phyloP scores from a whole-genome alignment of 106 monocot species.

The Dendrobium catenatum region DNA sequence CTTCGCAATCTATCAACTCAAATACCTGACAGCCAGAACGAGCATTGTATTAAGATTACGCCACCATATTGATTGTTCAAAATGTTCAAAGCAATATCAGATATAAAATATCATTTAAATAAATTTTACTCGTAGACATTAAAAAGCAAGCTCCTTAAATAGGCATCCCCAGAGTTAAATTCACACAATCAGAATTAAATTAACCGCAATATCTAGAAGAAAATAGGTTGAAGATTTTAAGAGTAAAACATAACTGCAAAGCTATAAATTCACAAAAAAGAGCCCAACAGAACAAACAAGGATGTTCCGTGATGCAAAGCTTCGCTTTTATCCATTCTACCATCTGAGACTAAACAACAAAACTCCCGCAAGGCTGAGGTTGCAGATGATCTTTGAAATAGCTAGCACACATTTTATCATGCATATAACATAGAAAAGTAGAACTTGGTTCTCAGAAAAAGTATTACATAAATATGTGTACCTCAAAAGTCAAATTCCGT shows the following conservation, averaged over 20 bases:
- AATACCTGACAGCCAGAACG: too few species aligned
- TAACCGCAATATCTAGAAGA: neutral
- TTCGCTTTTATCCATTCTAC: neutral
- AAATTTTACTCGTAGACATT: neutral
- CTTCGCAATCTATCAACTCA: too few species aligned
- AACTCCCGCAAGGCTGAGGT: neutral
- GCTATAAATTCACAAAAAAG: neutral
- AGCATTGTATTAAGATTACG: too few species aligned
- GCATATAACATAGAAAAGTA: neutral
- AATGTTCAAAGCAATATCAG: too few species aligned
- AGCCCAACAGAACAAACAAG: neutral
- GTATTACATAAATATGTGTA: conserved; percentile 13
- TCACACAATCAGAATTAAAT: neutral
- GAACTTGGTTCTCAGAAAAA: neutral
- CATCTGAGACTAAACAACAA: neutral
- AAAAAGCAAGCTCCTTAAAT: neutral
- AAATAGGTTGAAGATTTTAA: neutral
- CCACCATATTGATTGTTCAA: too few species aligned
- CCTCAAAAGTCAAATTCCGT: conserved; percentile 94
- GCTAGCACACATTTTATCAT: neutral
- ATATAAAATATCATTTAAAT: neutral
- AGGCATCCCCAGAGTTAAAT: neutral
- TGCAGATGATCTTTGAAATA: neutral
- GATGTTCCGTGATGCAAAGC: neutral
- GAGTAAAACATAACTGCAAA: neutral